Conservation (phyloP, 2,329 filamentous ascomycete genomes). For the Colletotrichum noveboracense region DNA sequence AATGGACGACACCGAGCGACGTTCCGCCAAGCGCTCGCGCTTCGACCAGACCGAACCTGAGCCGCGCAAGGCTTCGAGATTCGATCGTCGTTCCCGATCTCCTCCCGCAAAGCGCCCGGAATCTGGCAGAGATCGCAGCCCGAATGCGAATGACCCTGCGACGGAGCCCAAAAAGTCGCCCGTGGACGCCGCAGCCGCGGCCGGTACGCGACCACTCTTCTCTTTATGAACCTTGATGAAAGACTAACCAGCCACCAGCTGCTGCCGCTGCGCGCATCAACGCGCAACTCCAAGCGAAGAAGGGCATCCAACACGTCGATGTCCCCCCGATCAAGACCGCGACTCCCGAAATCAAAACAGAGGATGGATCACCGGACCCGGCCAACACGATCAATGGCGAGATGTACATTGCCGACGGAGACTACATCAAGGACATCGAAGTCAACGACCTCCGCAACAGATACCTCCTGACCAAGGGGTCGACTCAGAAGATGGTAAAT, state of each 20-base stretch:
- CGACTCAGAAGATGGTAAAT: constrained; percentile 99
- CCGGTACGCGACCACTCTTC: constrained; percentile 60
- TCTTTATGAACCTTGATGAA: background rate
- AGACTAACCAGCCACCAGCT: constrained; percentile 55
- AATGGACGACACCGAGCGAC: constrained; percentile 80
- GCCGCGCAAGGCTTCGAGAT: constrained; percentile 77
- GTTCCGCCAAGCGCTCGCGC: constrained; percentile 81
- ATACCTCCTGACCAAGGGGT: constrained; percentile 95
- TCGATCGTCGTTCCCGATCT: constrained; percentile 91
- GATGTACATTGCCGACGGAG: constrained; percentile 93
- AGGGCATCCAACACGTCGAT: constrained; percentile 88
- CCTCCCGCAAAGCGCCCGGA: constrained; percentile 73
- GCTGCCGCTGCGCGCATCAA: constrained; percentile 90
- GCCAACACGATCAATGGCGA: constrained; percentile 76
- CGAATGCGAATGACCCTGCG: constrained; percentile 56
- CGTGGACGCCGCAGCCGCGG: constrained; percentile 76
- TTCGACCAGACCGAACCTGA: constrained; percentile 93
- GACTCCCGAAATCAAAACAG: constrained; percentile 50
- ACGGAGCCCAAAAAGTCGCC: constrained; percentile 54
- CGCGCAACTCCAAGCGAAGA: constrained; percentile 82
- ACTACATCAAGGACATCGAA: constrained; percentile 99
- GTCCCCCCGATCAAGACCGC: constrained; percentile 79
- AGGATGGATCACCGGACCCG: constrained; percentile 35
- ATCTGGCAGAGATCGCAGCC: constrained; percentile 79
- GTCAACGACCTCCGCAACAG: constrained; percentile 97